Evolutionary conservation across 176 grass and related monocot species (phyloP), one percentile per base, ranked within the genome.

Genomic region (Ampelocalamus luodianensis): DNA sequence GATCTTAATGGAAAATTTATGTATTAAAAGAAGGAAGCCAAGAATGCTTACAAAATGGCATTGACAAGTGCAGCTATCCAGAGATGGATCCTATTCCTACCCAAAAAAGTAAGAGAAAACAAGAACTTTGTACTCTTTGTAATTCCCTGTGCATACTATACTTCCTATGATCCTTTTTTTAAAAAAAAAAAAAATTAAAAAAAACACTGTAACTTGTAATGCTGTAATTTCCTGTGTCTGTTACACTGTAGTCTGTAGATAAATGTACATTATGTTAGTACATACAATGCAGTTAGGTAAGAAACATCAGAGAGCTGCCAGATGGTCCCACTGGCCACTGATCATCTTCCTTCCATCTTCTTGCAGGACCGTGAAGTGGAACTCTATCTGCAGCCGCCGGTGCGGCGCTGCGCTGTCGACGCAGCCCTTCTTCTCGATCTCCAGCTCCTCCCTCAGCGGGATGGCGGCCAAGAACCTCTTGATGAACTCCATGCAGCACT

Each of bases 401-500:
- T 99, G 97, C 16, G 85, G 97, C 0, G 88, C 90, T 27, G 87
- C 79, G 6, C 74, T 61, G 15, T 49, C 87, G 5, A 17, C 18
- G 40, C 78, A 48, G 20, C 89, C 91, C 10, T 87, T 96, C 75
- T 74, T 91, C 89, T 96, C 93, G 1, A 94, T 86, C 81, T 94
- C 88, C 91, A 99, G 82, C 72, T 96, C 97, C 83, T 99, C 97
- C 54, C 93, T 89, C 23, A 99, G 74, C 75, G 97, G 97, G 70
- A 96, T 99, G 36, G 97, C 90, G 13, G 93, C 97, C 76, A 99
- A 39, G 80, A 96, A 99, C 81, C 91, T 91, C 63, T 91, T 96
- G 79, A 99, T 99, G 79, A 94, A 99, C 90, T 99, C 97, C 51
- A 88, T 87, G 85, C 93, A 99, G 80, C 97, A 99, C 13, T 99